phyloP scores from a whole-genome alignment of 73 alveolate species.

The Symbiodinium pilosum region DNA sequence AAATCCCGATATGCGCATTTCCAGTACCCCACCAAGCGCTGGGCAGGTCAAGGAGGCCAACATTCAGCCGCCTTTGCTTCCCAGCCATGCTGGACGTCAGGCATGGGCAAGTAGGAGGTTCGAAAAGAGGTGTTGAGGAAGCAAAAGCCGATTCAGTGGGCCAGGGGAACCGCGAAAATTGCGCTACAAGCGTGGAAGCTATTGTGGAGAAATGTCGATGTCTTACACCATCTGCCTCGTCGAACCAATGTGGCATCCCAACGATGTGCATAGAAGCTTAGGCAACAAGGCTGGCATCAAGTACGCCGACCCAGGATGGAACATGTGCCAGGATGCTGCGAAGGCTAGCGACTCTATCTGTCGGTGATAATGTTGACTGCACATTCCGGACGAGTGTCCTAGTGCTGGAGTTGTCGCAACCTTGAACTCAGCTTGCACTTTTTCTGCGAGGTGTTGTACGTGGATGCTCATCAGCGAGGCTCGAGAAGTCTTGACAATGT shows the following conservation, averaged over 20 bases:
- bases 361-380: neutral
- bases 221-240: neutral
- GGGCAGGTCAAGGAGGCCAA: conserved; percentile 4
- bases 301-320: conserved; percentile 3
- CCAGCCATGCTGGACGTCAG: conserved; percentile 36
- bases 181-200: neutral
- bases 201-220: neutral
- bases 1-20: too few species aligned
- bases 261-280: too few species aligned
- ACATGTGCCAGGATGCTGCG: neutral
- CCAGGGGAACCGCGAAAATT: conserved; percentile 29
- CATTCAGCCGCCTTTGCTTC: conserved; percentile 9
- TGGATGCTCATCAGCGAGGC: conserved; percentile 6
- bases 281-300: conserved; percentile 21
- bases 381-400: neutral
- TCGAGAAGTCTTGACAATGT: neutral
- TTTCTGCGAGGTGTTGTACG: conserved; percentile 20
- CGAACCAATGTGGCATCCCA: neutral
- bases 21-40: neutral
- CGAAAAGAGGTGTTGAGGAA: neutral
- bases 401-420: neutral
- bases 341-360: neutral
- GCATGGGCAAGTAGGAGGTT: neutral
- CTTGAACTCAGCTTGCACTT: too few species aligned
- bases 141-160: neutral